Percentiles rank a stretch among this genome's conserved stretches.
Conservation (phyloP, 2,329 filamentous ascomycete species). For the Trichoderma aggressivum region DNA sequence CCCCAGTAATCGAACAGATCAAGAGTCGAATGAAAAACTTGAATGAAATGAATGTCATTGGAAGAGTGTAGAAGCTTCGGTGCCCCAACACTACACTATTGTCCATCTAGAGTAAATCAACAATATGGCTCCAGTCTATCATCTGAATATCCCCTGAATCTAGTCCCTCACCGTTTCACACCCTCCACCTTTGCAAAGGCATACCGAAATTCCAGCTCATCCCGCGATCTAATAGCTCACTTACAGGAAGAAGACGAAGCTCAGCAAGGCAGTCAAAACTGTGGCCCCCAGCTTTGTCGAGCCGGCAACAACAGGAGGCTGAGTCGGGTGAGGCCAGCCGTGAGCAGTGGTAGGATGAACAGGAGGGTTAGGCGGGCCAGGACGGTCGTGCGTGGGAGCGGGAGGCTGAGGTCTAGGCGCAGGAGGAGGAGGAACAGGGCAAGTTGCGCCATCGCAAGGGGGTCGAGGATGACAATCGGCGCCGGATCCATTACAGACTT, state of each 20-base stretch:
- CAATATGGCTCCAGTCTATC: not conserved
- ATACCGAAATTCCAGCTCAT: not conserved
- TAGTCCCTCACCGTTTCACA: not conserved
- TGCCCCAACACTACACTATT: not conserved
- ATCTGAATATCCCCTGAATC: not conserved
- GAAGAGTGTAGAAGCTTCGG: not conserved
- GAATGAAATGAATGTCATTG: not conserved
- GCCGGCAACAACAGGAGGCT: conserved; percentile 25
- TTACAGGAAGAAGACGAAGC: conserved; percentile 29
- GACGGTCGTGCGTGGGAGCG: not conserved
- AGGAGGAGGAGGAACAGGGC: conserved; percentile 22
- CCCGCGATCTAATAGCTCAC: not conserved
- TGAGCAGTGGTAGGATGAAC: not conserved
- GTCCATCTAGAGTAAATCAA: not conserved
- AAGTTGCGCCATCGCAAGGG: conserved; percentile 21
- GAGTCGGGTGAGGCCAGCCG: not conserved
- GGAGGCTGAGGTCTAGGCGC: conserved; percentile 12
- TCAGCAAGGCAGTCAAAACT: conserved; percentile 23
- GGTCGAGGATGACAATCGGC: conserved; percentile 27
- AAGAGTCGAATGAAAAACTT: not conserved
- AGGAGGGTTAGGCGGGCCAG: not conserved
- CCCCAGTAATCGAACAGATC: not conserved
- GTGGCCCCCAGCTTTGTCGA: conserved; percentile 27
- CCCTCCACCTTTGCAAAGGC: not conserved
- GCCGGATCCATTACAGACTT: conserved; percentile 26